Evolutionary conservation across 805 yeast species (phyloP).

Genomic region (Metschnikowia kofuensis): DNA sequence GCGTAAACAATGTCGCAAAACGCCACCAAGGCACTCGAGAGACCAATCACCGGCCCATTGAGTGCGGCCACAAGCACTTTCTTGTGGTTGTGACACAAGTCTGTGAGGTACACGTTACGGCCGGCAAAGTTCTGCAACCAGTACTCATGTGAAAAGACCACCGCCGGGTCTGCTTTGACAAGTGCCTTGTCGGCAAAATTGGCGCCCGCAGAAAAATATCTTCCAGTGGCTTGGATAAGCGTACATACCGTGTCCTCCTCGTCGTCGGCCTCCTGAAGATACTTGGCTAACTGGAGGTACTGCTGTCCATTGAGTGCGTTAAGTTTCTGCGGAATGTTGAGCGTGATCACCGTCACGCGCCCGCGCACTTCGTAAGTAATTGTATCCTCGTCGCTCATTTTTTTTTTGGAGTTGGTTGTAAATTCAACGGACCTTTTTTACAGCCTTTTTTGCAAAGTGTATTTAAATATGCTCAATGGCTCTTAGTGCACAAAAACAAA

Average conservation of each 20-base stretch:
- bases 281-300: constrained; percentile 56
- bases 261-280: constrained; percentile 58
- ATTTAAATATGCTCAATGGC: too few relatives aligned
- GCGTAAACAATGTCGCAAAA: constrained; percentile 75
- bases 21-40: constrained; percentile 70
- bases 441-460: too few relatives aligned
- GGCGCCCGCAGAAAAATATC: constrained; percentile 84
- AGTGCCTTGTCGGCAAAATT: constrained; percentile 48
- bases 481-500: too few relatives aligned
- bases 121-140: constrained; percentile 64
- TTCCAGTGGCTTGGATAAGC: constrained; percentile 65
- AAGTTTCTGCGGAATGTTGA: constrained; percentile 57
- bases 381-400: constrained; percentile 21
- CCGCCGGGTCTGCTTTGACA: constrained; percentile 24
- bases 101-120: constrained; percentile 67
- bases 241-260: constrained; percentile 64
- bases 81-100: constrained; percentile 63
- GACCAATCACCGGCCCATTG: constrained; percentile 86
- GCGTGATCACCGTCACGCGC: constrained; percentile 57
- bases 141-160: constrained; percentile 30
- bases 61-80: constrained; percentile 71
- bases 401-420: not conserved
- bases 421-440: too few relatives aligned
- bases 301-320: constrained; percentile 70
- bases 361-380: constrained; percentile 43